Evolutionary conservation across 106 monocot species (phyloP), one percentile per base, ranked within the genome.

Genomic region (Amphibolis antarctica): DNA sequence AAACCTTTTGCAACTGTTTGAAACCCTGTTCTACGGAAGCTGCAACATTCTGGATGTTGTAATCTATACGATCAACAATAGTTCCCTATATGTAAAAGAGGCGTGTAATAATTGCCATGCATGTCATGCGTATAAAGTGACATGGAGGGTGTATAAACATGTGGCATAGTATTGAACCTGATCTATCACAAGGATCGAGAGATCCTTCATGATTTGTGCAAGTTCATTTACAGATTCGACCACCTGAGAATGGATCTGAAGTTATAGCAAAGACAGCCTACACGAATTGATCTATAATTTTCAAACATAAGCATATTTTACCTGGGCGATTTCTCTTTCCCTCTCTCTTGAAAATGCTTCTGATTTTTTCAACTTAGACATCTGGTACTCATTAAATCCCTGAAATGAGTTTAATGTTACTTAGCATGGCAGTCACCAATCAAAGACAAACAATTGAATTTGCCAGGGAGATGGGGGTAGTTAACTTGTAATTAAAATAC

Each of bases 141-240:
- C 12, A 18, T 64, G 2, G 45, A 26, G 9, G 21, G 5, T 22
- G 10, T 18, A 19, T 9, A 50, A 36, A 44, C 17, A 52, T 30
- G 36, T 36, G 62, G 31, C 21, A 53, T 29, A 25, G 28, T 10
- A 54, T 67, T 20, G 12, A 70, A 93, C 93, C 88, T 93, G 93
- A 66, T 93, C 93, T 62, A 93, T 94, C 26, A 94, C 94, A 61
- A 89, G 89, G 28, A 89, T 78, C 6, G 94, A 94, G 54, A 94
- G 86, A 75, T 94, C 94, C 75, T 86, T 89, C 94, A 94, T 94
- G 66, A 94, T 94, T 66, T 86, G 86, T 60, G 94, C 94, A 65
- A 94, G 94, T 48, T 94, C 89, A 53, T 86, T 83, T 12, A 94
- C 94, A 28, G 94, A 94, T 71, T 89, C 94, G 1, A 86, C 86